Percentiles rank a stretch among this genome's conserved stretches.
Evolutionary conservation across 1,284 basidiomycete genomes (phyloP).

Genomic region (Testicularia cyperi): DNA sequence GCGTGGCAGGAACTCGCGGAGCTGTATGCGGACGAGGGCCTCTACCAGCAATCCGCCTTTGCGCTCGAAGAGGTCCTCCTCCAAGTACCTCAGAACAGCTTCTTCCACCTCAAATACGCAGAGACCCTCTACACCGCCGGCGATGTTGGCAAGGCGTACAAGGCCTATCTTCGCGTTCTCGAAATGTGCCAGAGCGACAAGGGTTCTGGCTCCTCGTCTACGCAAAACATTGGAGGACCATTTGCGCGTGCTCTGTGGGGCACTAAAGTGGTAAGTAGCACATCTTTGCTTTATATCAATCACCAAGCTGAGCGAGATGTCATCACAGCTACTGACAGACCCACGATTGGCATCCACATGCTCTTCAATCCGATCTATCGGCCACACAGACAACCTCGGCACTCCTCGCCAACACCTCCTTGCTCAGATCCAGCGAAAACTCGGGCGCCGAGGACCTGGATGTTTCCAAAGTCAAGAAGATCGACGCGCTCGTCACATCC

Average conservation of each 20-base stretch:
- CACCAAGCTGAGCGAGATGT: no score
- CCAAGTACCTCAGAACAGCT: constrained; percentile 80
- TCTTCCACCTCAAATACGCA: constrained; percentile 77
- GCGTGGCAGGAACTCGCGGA: constrained; percentile 92
- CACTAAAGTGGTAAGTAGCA: constrained; percentile 49
- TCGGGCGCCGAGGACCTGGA: constrained; percentile 15
- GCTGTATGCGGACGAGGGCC: constrained; percentile 75
- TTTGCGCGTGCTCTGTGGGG: constrained; percentile 57
- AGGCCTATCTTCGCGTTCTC: constrained; percentile 51
- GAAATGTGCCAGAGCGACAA: constrained; percentile 44
- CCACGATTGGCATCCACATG: no score
- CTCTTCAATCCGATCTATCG: no score
- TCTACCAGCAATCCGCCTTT: constrained; percentile 73
- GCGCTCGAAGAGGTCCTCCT: constrained; percentile 78
- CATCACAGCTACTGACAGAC: no score
- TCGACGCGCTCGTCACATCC: constrained; percentile 44
- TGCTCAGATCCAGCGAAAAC: constrained; percentile 1
- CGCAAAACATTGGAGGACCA: constrained; percentile 17
- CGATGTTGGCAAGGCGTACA: constrained; percentile 63
- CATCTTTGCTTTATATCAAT: no score
- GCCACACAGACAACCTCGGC: constrained; percentile 17
- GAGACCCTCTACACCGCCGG: constrained; percentile 81
- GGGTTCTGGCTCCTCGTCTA: constrained; percentile 2
- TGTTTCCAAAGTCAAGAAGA: constrained; percentile 20
- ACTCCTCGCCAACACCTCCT: constrained; percentile 7